Conservation (phyloP, 495 filamentous ascomycete genomes). For the Xylaria curta region DNA sequence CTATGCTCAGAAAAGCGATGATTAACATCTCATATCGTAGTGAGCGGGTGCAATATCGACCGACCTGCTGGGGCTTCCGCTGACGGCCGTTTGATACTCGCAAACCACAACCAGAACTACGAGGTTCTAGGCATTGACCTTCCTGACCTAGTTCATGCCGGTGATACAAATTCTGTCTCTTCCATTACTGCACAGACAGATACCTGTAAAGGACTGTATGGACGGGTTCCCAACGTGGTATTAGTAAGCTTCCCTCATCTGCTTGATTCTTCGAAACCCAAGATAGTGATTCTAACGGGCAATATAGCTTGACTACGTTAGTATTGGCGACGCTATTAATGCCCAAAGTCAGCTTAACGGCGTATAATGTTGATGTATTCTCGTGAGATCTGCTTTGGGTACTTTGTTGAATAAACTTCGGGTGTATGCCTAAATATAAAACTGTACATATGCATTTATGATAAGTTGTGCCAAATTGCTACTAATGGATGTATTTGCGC, state of each 20-base stretch:
- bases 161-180: conserved; percentile 64
- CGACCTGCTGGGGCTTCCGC: conserved; percentile 60
- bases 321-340: conserved; percentile 31
- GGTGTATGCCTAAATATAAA: background rate
- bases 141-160: conserved; percentile 64
- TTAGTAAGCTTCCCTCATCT: conserved; percentile 56
- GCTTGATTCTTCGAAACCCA: background rate
- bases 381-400: background rate
- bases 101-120: conserved; percentile 83
- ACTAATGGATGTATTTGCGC: background rate
- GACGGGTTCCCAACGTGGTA: conserved; percentile 76
- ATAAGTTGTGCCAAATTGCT: background rate
- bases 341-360: conserved; percentile 39
- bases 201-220: conserved; percentile 67
- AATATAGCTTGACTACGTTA: conserved; percentile 39
- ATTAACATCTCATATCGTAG: background rate
- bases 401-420: background rate
- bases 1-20: background rate
- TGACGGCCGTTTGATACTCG: conserved; percentile 73
- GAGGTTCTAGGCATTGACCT: conserved; percentile 62
- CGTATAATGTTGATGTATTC: background rate
- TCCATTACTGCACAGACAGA: conserved; percentile 70
- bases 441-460: background rate
- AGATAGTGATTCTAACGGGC: conserved; percentile 18
- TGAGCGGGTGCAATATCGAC: conserved; percentile 65